Evolutionary conservation across 208 protist genomes (phyloP), one percentile per base, ranked within the genome.

Genomic region (Blastocrithidia nonstop): DNA sequence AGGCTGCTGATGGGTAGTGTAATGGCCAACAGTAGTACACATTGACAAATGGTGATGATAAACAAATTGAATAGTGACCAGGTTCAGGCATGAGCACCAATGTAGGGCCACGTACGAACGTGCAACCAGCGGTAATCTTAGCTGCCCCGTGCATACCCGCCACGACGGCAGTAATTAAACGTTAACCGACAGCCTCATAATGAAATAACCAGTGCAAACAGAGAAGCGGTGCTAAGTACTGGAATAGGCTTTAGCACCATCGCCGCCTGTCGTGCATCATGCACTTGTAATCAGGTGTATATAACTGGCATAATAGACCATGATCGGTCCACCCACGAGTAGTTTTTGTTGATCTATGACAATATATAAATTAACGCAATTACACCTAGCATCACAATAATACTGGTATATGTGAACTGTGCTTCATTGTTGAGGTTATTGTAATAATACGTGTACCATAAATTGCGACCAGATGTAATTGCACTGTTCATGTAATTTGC

Each of bases 71-170:
- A 86, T n/a, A 86, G 32, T 4, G 57, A 48, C 76, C 76, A 86
- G 3, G 73, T 23, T n/a, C n/a, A n/a, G 8, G 61, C 23, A 6
- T 45, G 50, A 29, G 45, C 51, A n/a, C 15, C 2, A 28, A 64
- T 21, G 4, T 7, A 6, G 3, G 48, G 58, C 15, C 29, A 36
- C 33, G 50, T 66, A 23, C 42, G 76, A 3, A 90, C 60, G 43
- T 79, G 50, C 24, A 47, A 57, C 76, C 72, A 90, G 21, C 76
- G 81, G 46, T 87, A 82, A 57, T 88, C 73, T 57, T 88, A 66
- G 11, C 62, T 47, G 4, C 82, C 81, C 20, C 66, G 60, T 4
- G 23, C 21, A 60, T 90, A 90, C 19, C 76, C 81, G 27, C 76
- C 77, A 26, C 73, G 66, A 25, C 76, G 73, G 44, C 26, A 57